These are phyloP conservation scores for Capsella rubella DNA, from an alignment of 441 rosid species.

Conservation along the genomic window DNA sequence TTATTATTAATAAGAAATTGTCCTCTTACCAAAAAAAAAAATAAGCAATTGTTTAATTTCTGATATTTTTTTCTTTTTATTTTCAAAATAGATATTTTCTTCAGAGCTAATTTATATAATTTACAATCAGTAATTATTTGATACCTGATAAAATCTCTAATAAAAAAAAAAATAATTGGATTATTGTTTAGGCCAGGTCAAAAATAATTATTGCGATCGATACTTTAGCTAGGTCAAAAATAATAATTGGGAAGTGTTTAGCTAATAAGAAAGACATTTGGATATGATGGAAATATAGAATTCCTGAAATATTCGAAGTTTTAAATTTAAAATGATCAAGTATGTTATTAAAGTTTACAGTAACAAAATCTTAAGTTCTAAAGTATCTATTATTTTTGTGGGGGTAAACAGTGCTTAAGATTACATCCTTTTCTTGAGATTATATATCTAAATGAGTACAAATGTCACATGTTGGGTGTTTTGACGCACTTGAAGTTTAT, in stretches of 20 bases:
- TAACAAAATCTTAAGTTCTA: constrained; percentile 1
- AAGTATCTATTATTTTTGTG: constrained; percentile 9
- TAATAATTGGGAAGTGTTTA: background rate
- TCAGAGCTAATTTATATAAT: no score
- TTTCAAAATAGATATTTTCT: no score
- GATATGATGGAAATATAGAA: background rate
- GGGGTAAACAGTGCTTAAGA: background rate
- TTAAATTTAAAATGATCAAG: background rate
- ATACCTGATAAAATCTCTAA: no score
- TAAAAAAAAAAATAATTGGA: no score
- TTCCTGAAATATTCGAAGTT: background rate
- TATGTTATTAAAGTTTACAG: constrained; percentile 17
- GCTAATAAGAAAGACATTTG: background rate
- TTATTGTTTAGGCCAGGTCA: no score
- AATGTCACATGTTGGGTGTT: constrained; percentile 31
- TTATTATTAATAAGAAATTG: no score
- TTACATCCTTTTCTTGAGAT: background rate
- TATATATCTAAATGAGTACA: background rate
- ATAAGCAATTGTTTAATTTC: no score
- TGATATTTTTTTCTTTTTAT: no score
- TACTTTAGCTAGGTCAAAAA: no score
- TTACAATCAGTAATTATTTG: no score
- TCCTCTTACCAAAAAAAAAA: no score
- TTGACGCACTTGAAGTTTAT: constrained; percentile 9
- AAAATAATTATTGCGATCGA: no score